Base-by-base conservation (phyloP, 352 stramenopile genomes). In the Hyaloperonospora arabidopsidis region DNA sequence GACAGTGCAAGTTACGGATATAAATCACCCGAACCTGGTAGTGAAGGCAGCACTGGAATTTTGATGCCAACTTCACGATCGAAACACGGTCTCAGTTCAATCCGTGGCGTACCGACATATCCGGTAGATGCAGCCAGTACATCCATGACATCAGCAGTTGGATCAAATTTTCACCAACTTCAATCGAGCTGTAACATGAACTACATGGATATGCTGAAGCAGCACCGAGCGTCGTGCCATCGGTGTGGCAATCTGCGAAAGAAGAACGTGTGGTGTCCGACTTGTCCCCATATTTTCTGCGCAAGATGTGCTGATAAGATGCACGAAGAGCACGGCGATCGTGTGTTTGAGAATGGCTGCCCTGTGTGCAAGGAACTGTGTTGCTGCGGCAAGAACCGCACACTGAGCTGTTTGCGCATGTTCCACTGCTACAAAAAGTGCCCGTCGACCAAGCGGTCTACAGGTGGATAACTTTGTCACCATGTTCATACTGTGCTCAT, bases 391-490 rank as follows among this genome's bases (percentile, higher is more conserved):
- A 89, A 91, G 64, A 93, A 91, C 59, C 78, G 84, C 43, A 86
- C 76, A 35, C 72, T 70, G 10, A 60, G 67, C 22, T 93, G 82
- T 39, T 70, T 61, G 13, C 79, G 74, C 52, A 89, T 87, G 71
- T 94, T 90, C 44, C 86, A 95, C 56, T 95, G 84, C 65, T 95
- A 95, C 67, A 95, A 95, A 62, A 95, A 95, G 50, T 94, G 84
- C 54, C 85, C 84, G 43, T 76, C 77, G 17, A 93, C 82, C 15
- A 93, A 93, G 57, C 70, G 78, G 36, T 67, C 62, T 43, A 58
- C 68, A 10, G 50, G 57, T 1, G 67, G 58, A 50, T 57, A 66
- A 50, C 19, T 50, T 45, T 46, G 57, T 48, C 1, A 32, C 49
- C 34, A 45, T 44, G 48, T 34, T 49, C 21, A 32, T 32, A 32